Evolutionary conservation across 1,284 basidiomycete species (phyloP).

Genomic region (Papiliotrema flavescens): DNA sequence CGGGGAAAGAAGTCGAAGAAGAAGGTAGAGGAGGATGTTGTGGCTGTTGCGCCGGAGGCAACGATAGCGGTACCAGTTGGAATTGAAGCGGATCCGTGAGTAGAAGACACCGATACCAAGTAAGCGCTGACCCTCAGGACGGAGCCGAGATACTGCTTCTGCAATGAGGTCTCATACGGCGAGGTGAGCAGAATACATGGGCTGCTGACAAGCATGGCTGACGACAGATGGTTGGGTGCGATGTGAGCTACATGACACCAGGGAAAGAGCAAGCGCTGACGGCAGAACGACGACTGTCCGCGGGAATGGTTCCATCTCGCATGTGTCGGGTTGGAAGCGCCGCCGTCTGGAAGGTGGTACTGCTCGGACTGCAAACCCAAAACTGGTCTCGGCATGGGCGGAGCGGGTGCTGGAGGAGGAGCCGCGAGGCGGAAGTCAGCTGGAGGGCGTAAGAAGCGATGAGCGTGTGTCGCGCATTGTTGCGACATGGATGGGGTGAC

Average conservation of each 20-base stretch:
- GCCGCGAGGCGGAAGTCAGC: constrained; percentile 1
- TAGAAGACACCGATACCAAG: neutral
- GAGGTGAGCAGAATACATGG: constrained; percentile 26
- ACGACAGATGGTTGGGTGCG: constrained; percentile 45
- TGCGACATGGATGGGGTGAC: too few species aligned
- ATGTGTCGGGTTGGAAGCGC: constrained; percentile 35
- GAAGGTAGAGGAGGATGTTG: constrained; percentile 1
- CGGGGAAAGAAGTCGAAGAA: constrained; percentile 10
- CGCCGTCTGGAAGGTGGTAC: constrained; percentile 43
- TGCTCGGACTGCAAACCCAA: constrained; percentile 37
- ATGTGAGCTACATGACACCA: constrained; percentile 25
- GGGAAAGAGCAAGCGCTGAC: neutral
- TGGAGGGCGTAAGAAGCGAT: neutral
- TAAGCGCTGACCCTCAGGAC: constrained; percentile 34
- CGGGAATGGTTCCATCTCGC: constrained; percentile 52
- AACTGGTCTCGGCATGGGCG: constrained; percentile 9
- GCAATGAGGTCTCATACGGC: constrained; percentile 52
- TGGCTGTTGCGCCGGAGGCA: neutral
- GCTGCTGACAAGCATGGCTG: neutral
- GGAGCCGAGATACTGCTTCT: constrained; percentile 55
- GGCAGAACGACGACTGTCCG: constrained; percentile 53
- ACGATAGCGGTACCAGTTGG: neutral
- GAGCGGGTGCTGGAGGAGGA: constrained; percentile 3
- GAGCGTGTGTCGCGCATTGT: neutral
- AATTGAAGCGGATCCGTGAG: constrained; percentile 31